Conservation (phyloP, 139 green algal species). For the Micractinium sp. region DNA sequence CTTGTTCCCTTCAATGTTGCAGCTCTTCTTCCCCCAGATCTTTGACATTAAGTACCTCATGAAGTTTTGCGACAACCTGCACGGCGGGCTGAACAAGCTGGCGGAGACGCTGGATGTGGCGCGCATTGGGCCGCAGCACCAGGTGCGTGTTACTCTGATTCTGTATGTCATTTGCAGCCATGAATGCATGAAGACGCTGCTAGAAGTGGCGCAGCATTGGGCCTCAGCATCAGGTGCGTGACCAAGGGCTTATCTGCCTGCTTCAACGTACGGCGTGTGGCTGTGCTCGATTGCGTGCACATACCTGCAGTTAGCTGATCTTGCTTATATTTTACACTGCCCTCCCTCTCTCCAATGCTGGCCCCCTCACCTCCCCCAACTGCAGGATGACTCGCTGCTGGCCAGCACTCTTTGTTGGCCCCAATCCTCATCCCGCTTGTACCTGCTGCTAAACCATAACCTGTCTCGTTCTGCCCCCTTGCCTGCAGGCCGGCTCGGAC, state of each 20-base stretch:
- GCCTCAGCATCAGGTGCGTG: neutral
- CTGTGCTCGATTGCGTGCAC: no score
- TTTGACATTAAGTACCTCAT: constrained; percentile 99
- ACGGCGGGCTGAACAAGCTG: constrained; percentile 97
- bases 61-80: constrained; percentile 95
- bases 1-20: neutral
- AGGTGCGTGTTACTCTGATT: constrained; percentile 41
- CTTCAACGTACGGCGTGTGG: no score
- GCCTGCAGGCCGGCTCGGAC: constrained; percentile 87
- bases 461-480: neutral
- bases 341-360: no score
- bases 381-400: no score
- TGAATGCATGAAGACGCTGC: neutral
- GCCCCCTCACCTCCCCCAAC: no score
- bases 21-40: constrained; percentile 94
- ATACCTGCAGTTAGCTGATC: no score
- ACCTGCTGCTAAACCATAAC: no score
- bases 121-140: constrained; percentile 95
- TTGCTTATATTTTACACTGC: no score
- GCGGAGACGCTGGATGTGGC: constrained; percentile 94
- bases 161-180: neutral
- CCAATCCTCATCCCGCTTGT: no score
- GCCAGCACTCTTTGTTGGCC: no score
- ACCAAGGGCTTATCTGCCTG: no score
- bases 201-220: constrained; percentile 10